phyloP scores from a whole-genome alignment of 257 asterid genomes.

The Dorcoceras hygrometricum region DNA sequence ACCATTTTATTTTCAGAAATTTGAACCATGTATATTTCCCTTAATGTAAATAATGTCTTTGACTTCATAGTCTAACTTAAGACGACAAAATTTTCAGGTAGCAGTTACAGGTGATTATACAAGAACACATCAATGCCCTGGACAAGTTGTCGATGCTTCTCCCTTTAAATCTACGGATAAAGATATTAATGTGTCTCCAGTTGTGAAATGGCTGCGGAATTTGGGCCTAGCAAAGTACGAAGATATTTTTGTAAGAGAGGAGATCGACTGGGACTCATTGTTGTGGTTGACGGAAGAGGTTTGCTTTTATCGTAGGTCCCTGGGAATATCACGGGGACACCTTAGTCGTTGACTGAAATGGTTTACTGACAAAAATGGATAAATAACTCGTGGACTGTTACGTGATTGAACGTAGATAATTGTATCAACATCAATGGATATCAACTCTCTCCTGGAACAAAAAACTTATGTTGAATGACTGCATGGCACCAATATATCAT shows the following conservation, averaged over 20 bases:
- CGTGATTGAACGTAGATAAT: background rate
- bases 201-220: slow-evolving; percentile 64
- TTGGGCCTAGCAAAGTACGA: slow-evolving; percentile 82
- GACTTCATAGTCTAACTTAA: slow-evolving; percentile 13
- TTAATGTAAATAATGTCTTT: background rate
- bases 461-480: background rate
- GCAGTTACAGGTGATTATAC: slow-evolving; percentile 33
- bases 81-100: slow-evolving; percentile 43
- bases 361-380: background rate
- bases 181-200: slow-evolving; percentile 42
- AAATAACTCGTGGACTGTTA: background rate
- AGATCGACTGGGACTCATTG: slow-evolving; percentile 83
- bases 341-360: background rate
- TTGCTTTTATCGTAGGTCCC: slow-evolving; percentile 11
- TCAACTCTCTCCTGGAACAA: background rate
- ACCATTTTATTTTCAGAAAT: background rate
- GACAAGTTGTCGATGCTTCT: slow-evolving; percentile 64
- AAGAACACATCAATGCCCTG: slow-evolving; percentile 44
- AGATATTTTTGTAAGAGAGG: slow-evolving; percentile 64
- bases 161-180: slow-evolving; percentile 44
- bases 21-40: slow-evolving; percentile 3
- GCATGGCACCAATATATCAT: background rate
- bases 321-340: background rate
- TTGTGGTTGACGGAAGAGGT: slow-evolving; percentile 91
- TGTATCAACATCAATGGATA: background rate